These are phyloP conservation scores for Perilla frutescens DNA, from an alignment of 257 asterid genomes.

Conservation along the genomic window DNA sequence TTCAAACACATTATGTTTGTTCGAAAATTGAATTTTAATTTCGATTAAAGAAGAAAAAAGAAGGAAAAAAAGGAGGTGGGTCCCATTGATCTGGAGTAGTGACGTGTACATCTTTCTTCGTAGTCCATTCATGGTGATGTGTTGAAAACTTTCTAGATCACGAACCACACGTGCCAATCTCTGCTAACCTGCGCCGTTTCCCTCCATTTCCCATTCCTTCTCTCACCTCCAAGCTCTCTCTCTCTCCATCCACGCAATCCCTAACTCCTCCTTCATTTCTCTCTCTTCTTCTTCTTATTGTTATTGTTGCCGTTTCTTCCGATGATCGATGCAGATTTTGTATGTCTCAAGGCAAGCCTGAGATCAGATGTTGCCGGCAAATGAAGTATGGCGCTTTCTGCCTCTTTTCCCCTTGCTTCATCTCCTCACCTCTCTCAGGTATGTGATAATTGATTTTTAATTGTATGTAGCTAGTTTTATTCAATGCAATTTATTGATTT, in stretches of 20 bases:
- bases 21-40: no score
- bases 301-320: neutral
- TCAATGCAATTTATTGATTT: neutral
- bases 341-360: conserved; percentile 10
- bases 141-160: no score
- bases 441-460: neutral
- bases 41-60: no score
- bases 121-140: neutral
- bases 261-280: neutral
- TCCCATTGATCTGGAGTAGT: neutral
- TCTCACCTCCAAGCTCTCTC: conserved; percentile 35
- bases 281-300: neutral
- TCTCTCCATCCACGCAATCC: neutral
- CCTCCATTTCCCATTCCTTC: conserved; percentile 38
- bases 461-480: neutral
- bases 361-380: conserved; percentile 36
- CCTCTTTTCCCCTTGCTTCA: conserved; percentile 42
- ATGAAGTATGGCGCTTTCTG: conserved; percentile 55
- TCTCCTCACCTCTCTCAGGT: conserved; percentile 51
- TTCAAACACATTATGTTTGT: no score
- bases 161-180: conserved; percentile 26
- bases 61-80: no score
- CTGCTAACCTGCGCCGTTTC: conserved; percentile 31
- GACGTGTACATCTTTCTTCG: conserved; percentile 17
- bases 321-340: neutral